These are phyloP conservation scores for Bassia scoparia DNA, from an alignment of 148 eudicot species.

Conservation along the genomic window DNA sequence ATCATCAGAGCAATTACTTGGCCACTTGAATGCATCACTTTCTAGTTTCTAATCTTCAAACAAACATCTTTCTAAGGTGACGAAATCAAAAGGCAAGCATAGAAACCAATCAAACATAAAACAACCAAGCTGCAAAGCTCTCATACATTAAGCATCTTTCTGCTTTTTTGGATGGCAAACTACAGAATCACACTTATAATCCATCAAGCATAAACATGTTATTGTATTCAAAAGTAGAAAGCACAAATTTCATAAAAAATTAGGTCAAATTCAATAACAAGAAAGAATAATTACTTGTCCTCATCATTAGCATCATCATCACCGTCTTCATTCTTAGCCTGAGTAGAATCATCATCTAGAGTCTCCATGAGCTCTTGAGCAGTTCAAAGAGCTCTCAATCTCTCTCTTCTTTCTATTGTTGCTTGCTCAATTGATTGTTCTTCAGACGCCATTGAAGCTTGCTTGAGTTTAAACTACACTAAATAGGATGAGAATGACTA, in stretches of 20 bases:
- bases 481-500: too few species aligned
- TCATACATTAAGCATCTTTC: not conserved
- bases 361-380: slow-evolving; percentile 77
- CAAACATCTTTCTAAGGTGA: not conserved
- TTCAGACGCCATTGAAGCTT: slow-evolving; percentile 41
- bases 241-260: not conserved
- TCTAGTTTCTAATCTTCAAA: not conserved
- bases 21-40: not conserved
- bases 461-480: too few species aligned
- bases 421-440: slow-evolving; percentile 66
- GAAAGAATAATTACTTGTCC: slow-evolving; percentile 34
- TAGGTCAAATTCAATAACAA: not conserved
- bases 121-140: not conserved
- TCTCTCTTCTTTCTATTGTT: slow-evolving; percentile 75
- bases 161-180: not conserved
- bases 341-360: slow-evolving; percentile 52
- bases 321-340: slow-evolving; percentile 17
- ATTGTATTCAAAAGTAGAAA: not conserved
- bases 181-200: not conserved
- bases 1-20: not conserved
- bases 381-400: slow-evolving; percentile 65
- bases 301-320: slow-evolving; percentile 27
- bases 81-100: not conserved
- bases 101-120: not conserved
- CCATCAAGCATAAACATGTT: not conserved